These are phyloP conservation scores for Mycena polygramma DNA, from an alignment of 768 basidiomycete species.

Conservation along the genomic window DNA sequence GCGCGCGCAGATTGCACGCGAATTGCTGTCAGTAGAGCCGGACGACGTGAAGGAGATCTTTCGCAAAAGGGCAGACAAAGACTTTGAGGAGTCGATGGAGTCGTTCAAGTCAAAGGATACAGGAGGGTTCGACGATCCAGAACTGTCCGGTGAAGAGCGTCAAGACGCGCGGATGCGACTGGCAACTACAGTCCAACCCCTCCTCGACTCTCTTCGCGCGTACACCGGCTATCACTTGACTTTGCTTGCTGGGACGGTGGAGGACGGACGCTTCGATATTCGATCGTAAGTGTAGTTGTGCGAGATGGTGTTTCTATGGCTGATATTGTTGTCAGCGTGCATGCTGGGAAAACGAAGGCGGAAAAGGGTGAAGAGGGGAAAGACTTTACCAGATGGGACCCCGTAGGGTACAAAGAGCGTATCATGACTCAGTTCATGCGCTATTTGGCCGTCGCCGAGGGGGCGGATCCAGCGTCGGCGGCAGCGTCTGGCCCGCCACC, in stretches of 20 bases:
- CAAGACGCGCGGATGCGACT: neutral
- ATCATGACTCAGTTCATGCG: too few species aligned
- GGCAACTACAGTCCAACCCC: neutral
- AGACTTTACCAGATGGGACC: too few species aligned
- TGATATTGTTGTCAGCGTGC: too few species aligned
- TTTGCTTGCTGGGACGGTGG: neutral
- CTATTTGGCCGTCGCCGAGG: too few species aligned
- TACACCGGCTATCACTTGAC: slow-evolving; percentile 1
- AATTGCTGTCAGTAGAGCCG: neutral
- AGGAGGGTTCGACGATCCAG: neutral
- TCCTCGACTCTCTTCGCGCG: neutral
- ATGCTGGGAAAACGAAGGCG: too few species aligned
- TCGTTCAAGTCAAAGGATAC: neutral
- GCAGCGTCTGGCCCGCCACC: too few species aligned
- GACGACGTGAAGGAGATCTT: neutral
- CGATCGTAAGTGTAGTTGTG: too few species aligned
- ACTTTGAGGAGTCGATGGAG: neutral
- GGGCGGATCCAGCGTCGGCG: too few species aligned
- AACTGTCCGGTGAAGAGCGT: neutral
- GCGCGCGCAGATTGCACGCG: neutral
- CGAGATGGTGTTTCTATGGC: too few species aligned
- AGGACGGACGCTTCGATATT: too few species aligned
- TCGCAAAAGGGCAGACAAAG: neutral
- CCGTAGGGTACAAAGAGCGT: too few species aligned
- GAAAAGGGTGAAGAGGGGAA: too few species aligned